Evolutionary conservation across 176 grass and related monocot genomes (phyloP).

Genomic region (Eragrostis nindensis): DNA sequence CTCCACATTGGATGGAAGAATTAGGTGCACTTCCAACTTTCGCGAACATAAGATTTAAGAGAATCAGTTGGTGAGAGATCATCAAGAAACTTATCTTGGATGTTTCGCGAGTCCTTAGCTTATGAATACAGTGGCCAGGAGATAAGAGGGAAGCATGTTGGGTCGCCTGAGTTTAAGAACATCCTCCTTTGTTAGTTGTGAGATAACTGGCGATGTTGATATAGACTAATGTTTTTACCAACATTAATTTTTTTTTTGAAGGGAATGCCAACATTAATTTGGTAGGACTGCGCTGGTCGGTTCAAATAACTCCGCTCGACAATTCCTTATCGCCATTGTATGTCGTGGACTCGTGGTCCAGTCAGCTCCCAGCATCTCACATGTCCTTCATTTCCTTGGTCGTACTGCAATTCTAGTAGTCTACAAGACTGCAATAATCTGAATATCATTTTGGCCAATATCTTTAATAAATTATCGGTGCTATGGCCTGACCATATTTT

Average conservation of each 20-base stretch:
- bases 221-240: slow-evolving; percentile 17
- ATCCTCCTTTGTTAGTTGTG: slow-evolving; percentile 37
- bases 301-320: slow-evolving; percentile 16
- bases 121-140: slow-evolving; percentile 11
- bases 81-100: slow-evolving; percentile 20
- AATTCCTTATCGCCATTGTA: slow-evolving; percentile 8
- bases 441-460: not conserved
- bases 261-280: slow-evolving; percentile 28
- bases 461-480: not conserved
- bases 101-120: slow-evolving; percentile 40
- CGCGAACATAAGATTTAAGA: slow-evolving; percentile 19
- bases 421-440: slow-evolving; percentile 2
- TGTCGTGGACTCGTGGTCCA: slow-evolving; percentile 16
- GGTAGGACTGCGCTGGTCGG: slow-evolving; percentile 30
- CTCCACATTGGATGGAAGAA: not conserved
- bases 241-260: slow-evolving; percentile 34
- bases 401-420: slow-evolving; percentile 35
- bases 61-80: slow-evolving; percentile 20
- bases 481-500: not conserved
- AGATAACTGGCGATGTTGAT: not conserved
- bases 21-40: slow-evolving; percentile 2
- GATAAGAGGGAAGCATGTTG: slow-evolving; percentile 43
- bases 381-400: slow-evolving; percentile 10
- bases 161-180: slow-evolving; percentile 31
- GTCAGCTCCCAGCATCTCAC: slow-evolving; percentile 16